phyloP scores from a whole-genome alignment of 2,329 filamentous ascomycete species.

The Trichoderma breve region DNA sequence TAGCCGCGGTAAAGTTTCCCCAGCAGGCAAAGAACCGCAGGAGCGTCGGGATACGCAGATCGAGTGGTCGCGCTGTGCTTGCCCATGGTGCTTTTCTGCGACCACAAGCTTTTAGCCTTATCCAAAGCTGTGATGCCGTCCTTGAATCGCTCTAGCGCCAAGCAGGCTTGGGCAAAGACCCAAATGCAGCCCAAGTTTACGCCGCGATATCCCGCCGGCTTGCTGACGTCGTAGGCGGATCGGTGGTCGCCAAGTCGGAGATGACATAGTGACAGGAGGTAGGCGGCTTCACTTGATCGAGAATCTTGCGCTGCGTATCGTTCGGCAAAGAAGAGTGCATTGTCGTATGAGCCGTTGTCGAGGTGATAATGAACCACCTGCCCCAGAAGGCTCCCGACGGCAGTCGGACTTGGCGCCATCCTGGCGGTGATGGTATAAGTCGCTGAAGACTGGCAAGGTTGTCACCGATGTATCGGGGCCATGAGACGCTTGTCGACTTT shows the following conservation, averaged over 20 bases:
- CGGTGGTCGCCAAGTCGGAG: conserved; percentile 78
- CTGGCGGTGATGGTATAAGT: conserved; percentile 25
- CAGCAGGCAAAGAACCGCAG: conserved; percentile 77
- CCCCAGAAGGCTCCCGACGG: conserved; percentile 52
- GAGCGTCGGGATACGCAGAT: conserved; percentile 75
- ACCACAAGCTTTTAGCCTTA: conserved; percentile 74
- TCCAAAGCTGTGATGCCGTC: conserved; percentile 84
- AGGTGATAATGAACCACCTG: conserved; percentile 68
- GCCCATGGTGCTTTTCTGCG: conserved; percentile 72
- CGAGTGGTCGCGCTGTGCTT: conserved; percentile 76
- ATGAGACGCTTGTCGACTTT: conserved; percentile 24
- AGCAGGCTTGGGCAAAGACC: conserved; percentile 85
- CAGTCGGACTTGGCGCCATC: conserved; percentile 54
- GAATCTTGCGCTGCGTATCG: conserved; percentile 82
- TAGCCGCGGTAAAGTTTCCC: conserved; percentile 85
- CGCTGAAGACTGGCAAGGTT: conserved; percentile 19
- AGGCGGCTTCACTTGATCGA: conserved; percentile 73
- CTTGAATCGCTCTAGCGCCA: conserved; percentile 72
- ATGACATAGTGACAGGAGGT: conserved; percentile 82
- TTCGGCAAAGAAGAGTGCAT: conserved; percentile 90
- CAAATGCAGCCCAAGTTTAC: conserved; percentile 84
- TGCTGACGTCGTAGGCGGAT: conserved; percentile 81
- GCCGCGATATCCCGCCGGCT: conserved; percentile 66
- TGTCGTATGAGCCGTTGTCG: conserved; percentile 85
- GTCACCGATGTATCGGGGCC: conserved; percentile 30